A percentile compares a stretch with the other conserved stretches of the same genome.
Conservation (phyloP, 192 early-diverging fungal genomes). For the Neocallimastix lanati region DNA sequence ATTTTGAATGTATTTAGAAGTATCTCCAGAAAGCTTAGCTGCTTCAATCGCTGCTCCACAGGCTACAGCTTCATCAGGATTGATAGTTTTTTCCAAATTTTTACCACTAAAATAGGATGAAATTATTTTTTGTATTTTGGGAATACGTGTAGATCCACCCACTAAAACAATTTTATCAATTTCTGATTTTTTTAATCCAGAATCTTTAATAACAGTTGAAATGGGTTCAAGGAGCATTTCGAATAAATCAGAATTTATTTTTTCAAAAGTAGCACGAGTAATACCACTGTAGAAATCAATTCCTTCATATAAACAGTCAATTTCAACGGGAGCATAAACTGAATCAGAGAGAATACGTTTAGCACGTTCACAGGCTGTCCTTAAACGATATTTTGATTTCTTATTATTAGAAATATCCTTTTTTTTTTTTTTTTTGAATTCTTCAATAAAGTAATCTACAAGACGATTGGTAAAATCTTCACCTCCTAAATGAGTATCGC, state of each 20-base stretch:
- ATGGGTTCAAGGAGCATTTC: conserved; percentile 13
- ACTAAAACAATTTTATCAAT: no score
- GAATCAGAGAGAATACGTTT: conserved; percentile 87
- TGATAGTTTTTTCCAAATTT: no score
- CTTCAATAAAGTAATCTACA: conserved; percentile 76
- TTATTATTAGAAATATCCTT: conserved; percentile 64
- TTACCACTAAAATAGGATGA: no score
- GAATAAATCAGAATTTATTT: conserved; percentile 81
- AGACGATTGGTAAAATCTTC: conserved; percentile 96
- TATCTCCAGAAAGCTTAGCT: no score
- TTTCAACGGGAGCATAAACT: conserved; percentile 73
- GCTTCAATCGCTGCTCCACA: no score
- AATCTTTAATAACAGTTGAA: no score
- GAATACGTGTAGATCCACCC: no score
- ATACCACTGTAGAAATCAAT: conserved; percentile 77
- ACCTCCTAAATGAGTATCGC: conserved; percentile 76
- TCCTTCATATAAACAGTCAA: conserved; percentile 76
- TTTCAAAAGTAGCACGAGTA: conserved; percentile 91
- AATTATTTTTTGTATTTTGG: no score
- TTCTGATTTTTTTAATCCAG: no score
- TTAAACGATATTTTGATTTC: conserved; percentile 82
- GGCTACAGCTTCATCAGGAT: no score
- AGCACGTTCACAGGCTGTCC: conserved; percentile 86
- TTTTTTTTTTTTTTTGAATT: conserved; percentile 76
- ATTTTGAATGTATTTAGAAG: no score